These are phyloP conservation scores for Oropetium thomaeum DNA, from an alignment of 176 grass and related monocot species.

Conservation along the genomic window DNA sequence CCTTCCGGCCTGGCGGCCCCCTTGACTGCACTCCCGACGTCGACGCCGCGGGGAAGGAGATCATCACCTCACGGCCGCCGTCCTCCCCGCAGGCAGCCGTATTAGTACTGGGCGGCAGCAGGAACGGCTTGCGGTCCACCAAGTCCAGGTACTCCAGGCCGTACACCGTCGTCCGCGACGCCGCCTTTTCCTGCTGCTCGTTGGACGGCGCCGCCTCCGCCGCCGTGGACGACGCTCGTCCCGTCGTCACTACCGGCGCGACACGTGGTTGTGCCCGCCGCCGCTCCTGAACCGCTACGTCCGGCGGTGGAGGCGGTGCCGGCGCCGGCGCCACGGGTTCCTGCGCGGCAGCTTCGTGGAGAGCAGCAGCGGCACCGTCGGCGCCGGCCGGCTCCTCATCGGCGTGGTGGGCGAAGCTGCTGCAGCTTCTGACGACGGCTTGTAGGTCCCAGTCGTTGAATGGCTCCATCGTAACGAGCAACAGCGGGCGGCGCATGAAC, in stretches of 20 bases:
- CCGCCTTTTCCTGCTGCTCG: background rate
- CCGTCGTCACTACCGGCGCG: background rate
- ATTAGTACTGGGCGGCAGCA: background rate
- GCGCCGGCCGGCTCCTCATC: background rate
- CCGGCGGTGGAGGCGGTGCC: background rate
- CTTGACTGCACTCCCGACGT: slow-evolving; percentile 19
- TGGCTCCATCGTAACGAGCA: slow-evolving; percentile 37
- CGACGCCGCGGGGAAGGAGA: slow-evolving; percentile 36
- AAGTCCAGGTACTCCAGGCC: slow-evolving; percentile 38
- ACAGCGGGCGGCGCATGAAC: slow-evolving; percentile 20
- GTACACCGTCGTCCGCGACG: slow-evolving; percentile 29
- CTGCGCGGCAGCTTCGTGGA: background rate
- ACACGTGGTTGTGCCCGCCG: background rate
- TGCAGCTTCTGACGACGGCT: slow-evolving; percentile 85
- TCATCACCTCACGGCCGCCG: slow-evolving; percentile 39
- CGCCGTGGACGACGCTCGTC: background rate
- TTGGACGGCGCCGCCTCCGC: background rate
- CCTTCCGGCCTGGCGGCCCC: slow-evolving; percentile 34
- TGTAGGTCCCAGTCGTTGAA: slow-evolving; percentile 94
- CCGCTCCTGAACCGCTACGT: background rate
- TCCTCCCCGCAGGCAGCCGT: slow-evolving; percentile 1
- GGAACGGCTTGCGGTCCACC: slow-evolving; percentile 38
- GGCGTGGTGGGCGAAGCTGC: slow-evolving; percentile 35
- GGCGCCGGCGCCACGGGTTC: background rate
- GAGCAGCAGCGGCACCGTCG: background rate